Evolutionary conservation across 73 alveolate genomes (phyloP).

Genomic region (Paramecium sonneborni): DNA sequence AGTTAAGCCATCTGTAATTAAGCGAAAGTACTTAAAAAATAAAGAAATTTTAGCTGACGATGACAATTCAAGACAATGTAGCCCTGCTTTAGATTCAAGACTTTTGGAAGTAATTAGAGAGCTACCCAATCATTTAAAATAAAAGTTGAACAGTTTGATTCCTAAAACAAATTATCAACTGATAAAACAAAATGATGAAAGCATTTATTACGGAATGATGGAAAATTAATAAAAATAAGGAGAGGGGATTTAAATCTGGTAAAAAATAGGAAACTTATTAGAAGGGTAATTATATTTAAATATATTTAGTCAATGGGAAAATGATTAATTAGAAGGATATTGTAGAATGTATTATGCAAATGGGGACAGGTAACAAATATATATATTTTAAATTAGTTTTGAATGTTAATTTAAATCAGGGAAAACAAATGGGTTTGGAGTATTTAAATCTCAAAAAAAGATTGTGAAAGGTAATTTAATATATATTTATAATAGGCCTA

Average conservation of each 20-base stretch:
- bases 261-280: not conserved
- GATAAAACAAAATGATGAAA: not conserved
- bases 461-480: not conserved
- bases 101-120: not conserved
- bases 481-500: not conserved
- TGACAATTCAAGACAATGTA: not conserved
- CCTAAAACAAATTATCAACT: not conserved
- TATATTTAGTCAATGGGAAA: not conserved
- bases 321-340: constrained; percentile 19
- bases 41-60: not conserved
- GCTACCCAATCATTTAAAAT: not conserved
- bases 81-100: not conserved
- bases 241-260: not conserved
- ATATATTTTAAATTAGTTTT: not conserved
- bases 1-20: not conserved
- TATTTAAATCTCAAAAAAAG: not conserved
- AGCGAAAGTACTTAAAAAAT: not conserved
- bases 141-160: not conserved
- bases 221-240: not conserved
- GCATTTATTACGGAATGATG: not conserved
- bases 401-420: constrained; percentile 28
- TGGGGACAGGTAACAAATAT: not conserved
- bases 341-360: constrained; percentile 18
- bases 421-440: constrained; percentile 14
- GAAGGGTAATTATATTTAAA: not conserved